Evolutionary conservation across 345 rosid species (phyloP).

Genomic region (Eucalyptus coolabah): DNA sequence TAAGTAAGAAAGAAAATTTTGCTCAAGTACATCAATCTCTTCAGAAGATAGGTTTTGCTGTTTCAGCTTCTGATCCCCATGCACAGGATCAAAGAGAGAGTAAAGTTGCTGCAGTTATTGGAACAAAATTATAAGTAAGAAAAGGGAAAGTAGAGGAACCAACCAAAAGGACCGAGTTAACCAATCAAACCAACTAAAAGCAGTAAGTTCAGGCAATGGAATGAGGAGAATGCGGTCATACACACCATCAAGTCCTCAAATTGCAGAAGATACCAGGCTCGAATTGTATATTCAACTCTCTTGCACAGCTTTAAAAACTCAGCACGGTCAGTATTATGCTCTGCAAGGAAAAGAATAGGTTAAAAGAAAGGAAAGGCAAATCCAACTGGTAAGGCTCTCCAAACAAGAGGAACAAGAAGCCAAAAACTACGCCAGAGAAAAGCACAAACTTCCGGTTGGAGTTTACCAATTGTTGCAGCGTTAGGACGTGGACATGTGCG

Average conservation of each 20-base stretch:
- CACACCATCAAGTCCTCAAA: slow-evolving; percentile 92
- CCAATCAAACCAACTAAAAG: not conserved
- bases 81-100: slow-evolving; percentile 83
- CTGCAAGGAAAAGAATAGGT: slow-evolving; percentile 18
- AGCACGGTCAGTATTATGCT: slow-evolving; percentile 48
- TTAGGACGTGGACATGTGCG: not conserved
- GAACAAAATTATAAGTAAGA: not conserved
- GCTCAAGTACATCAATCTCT: slow-evolving; percentile 78
- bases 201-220: not conserved
- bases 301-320: slow-evolving; percentile 90
- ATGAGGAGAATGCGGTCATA: not conserved
- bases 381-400: not conserved
- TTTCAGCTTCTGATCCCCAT: slow-evolving; percentile 62
- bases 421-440: not conserved
- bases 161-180: not conserved
- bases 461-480: not conserved
- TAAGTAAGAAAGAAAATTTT: slow-evolving; percentile 70
- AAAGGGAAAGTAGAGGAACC: not conserved
- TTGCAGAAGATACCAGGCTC: slow-evolving; percentile 94
- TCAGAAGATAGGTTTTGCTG: slow-evolving; percentile 56
- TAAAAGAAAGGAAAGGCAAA: not conserved
- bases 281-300: slow-evolving; percentile 88
- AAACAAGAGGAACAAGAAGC: not conserved
- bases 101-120: slow-evolving; percentile 62
- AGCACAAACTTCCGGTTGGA: not conserved